phyloP scores from a whole-genome alignment of 106 monocot species.

The Allium fistulosum region DNA sequence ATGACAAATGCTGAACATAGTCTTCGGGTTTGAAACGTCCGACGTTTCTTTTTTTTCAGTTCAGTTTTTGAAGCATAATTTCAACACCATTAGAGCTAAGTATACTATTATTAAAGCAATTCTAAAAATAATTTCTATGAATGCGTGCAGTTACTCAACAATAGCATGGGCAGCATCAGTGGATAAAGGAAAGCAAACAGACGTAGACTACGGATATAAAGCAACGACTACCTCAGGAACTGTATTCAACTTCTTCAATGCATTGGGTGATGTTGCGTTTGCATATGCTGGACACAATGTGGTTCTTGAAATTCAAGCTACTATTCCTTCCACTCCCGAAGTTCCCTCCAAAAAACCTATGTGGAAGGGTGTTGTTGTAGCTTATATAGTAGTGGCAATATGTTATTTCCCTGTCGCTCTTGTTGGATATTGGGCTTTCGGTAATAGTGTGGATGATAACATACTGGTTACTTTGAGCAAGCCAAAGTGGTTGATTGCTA shows the following conservation, averaged over 20 bases:
- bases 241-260: slow-evolving; percentile 25
- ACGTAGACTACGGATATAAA: slow-evolving; percentile 24
- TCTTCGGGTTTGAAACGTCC: no score
- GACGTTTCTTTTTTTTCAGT: no score
- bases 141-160: slow-evolving; percentile 17
- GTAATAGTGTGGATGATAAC: slow-evolving; percentile 23
- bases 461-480: slow-evolving; percentile 19
- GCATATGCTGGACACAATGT: slow-evolving; percentile 41
- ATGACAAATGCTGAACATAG: no score
- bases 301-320: slow-evolving; percentile 33
- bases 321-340: slow-evolving; percentile 34
- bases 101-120: no score
- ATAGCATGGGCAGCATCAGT: slow-evolving; percentile 29
- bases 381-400: slow-evolving; percentile 31
- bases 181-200: slow-evolving; percentile 15
- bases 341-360: slow-evolving; percentile 22
- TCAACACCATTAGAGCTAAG: no score
- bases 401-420: slow-evolving; percentile 39
- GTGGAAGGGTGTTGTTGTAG: slow-evolving; percentile 30
- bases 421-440: slow-evolving; percentile 36
- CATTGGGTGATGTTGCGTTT: slow-evolving; percentile 30
- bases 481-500: slow-evolving; percentile 31
- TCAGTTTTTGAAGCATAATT: no score
- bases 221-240: slow-evolving; percentile 8
- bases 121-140: background rate